Evolutionary conservation across 495 filamentous ascomycete genomes (phyloP).

Genomic region (Neurospora cerealis): DNA sequence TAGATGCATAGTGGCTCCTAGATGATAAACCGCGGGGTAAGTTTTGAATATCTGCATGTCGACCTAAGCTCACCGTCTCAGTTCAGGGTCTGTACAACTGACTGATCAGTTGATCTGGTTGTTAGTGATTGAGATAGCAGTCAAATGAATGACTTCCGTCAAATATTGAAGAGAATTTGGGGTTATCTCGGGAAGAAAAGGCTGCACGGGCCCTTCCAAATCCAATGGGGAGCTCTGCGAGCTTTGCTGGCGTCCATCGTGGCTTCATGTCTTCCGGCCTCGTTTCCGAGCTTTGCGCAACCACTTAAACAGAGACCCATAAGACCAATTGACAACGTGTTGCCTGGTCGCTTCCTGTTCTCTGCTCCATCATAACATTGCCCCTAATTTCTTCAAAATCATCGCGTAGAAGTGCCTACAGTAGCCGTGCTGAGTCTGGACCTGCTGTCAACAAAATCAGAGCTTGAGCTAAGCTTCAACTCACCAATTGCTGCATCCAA

Average conservation of each 20-base stretch:
- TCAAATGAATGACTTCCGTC: background rate
- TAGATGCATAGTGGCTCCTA: background rate
- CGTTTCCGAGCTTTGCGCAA: background rate
- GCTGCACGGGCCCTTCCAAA: background rate
- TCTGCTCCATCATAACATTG: background rate
- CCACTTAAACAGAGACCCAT: background rate
- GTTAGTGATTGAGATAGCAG: background rate
- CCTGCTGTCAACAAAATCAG: background rate
- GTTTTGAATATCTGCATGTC: background rate
- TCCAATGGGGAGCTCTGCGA: background rate
- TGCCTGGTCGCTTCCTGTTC: background rate
- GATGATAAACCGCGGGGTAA: background rate
- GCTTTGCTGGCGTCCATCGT: background rate
- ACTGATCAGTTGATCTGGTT: background rate
- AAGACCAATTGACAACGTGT: background rate
- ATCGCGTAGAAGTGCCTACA: background rate
- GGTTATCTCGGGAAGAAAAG: background rate
- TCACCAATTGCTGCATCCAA: background rate
- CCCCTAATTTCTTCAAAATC: background rate
- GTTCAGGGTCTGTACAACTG: background rate
- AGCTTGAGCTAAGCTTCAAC: background rate
- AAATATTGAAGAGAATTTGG: background rate
- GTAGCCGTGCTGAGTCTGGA: background rate
- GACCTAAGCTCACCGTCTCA: background rate
- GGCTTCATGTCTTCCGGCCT: constrained; percentile 3